A percentile compares a stretch with the other conserved stretches of the same genome.
Conservation (phyloP, 2,329 filamentous ascomycete genomes). For the Bimuria novae-zelandiae region DNA sequence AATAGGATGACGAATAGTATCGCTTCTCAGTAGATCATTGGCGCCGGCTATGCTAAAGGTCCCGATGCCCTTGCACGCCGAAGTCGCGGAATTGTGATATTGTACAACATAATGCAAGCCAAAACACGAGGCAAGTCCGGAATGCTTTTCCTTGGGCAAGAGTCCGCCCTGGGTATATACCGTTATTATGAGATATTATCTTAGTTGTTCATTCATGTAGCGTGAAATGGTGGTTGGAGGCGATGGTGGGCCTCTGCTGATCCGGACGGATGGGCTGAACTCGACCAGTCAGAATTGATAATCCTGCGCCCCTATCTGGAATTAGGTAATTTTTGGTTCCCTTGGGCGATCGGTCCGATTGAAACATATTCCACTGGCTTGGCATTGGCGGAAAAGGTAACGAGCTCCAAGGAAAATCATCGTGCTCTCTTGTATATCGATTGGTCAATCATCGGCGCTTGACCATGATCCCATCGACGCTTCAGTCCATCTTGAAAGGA, state of each 20-base stretch:
- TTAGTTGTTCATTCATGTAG: conserved; percentile 2
- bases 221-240: neutral
- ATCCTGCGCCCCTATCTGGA: neutral
- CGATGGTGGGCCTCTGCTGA: neutral
- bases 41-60: neutral
- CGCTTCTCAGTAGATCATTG: neutral
- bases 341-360: neutral
- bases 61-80: neutral
- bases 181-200: neutral
- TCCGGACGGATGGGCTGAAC: neutral
- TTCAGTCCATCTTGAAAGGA: conserved; percentile 50
- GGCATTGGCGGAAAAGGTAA: too few relatives aligned
- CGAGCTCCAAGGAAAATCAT: too few relatives aligned
- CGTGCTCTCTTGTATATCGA: conserved; percentile 46
- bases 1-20: neutral
- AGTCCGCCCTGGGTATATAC: conserved; percentile 6
- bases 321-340: neutral
- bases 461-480: conserved; percentile 51
- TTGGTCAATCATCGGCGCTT: conserved; percentile 39
- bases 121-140: conserved; percentile 1
- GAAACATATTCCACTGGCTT: too few relatives aligned
- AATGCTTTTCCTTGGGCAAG: conserved; percentile 7
- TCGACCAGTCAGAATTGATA: neutral
- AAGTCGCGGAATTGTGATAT: neutral
- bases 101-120: conserved; percentile 7